Base-by-base conservation (phyloP, 352 stramenopile species). In the Globisporangium irregulare region DNA sequence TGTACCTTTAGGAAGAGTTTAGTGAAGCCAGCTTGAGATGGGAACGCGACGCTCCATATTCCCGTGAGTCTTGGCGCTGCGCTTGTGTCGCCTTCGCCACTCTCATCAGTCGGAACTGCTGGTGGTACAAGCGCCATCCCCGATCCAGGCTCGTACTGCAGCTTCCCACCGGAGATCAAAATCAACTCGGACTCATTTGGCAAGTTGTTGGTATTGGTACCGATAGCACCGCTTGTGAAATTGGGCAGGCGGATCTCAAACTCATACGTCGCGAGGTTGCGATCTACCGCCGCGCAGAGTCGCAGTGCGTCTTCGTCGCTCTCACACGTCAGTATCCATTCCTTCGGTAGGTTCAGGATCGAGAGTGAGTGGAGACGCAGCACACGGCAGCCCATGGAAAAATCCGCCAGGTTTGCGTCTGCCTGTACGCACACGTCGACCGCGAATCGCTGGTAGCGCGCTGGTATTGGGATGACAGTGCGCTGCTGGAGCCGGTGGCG, bases 371-470 rank as follows among this genome's bases (percentile, higher is more conserved):
- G 67, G 1, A 90, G 24, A 14, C 74, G 63, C 48, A 91, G 29
- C 56, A 89, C 67, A 14, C 81, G 79, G 25, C 72, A 73, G 1
- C 80, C 82, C 6, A 79, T 58, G 34, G 74, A 67, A 59, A 81
- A 86, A 56, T 90, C 79, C 4, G 74, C 71, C 18, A 91, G 66
- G n/a, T 85, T 71, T 10, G 73, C 74, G 68, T 92, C 81, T 25
- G 62, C 79, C 15, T 84, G 73, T 15, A 90, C 58, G 3, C 67
- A 63, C 6, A 89, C 32, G 3, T 80, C 72, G 1, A 91, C n/a
- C 1, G 59, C 10, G 34, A 90, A 68, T n/a, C n/a, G 67, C 20
- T 73, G 64, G 22, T 38, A 15, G 9, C 59, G 70, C 20, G 55
- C 62, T 46, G 53, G 27, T 3, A 64, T 68, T 1, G 22, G 9